Evolutionary conservation across 2,329 filamentous ascomycete species (phyloP).

Genomic region (Calonectria pseudoreteaudii): DNA sequence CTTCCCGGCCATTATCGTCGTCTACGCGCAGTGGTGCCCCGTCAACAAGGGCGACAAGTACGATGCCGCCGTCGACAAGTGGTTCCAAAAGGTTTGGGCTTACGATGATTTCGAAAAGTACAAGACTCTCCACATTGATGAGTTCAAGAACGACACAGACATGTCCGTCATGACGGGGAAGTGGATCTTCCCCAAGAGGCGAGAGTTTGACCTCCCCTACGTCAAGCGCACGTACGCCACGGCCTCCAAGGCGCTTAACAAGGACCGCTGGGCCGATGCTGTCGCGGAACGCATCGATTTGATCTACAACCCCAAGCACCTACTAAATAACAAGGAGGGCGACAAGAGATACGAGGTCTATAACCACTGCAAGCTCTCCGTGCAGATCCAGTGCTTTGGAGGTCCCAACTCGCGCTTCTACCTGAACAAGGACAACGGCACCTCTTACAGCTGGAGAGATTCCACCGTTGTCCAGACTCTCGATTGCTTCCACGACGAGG

Average conservation of each 20-base stretch:
- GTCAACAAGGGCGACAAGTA: constrained; percentile 50
- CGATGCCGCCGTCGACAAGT: constrained; percentile 47
- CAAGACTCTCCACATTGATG: constrained; percentile 39
- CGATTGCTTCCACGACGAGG: constrained; percentile 57
- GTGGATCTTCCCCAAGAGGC: constrained; percentile 59
- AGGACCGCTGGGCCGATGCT: constrained; percentile 52
- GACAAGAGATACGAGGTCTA: constrained; percentile 32
- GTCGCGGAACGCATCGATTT: constrained; percentile 31
- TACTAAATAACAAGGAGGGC: constrained; percentile 16
- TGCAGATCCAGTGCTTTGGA: constrained; percentile 59
- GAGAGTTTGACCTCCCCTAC: constrained; percentile 62
- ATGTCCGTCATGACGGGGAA: constrained; percentile 58
- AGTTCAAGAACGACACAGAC: constrained; percentile 47
- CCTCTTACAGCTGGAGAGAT: constrained; percentile 61
- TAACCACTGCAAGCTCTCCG: constrained; percentile 56
- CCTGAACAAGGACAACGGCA: constrained; percentile 57
- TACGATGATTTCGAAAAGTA: constrained; percentile 43
- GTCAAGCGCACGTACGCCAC: constrained; percentile 60
- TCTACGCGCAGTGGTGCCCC: constrained; percentile 63
- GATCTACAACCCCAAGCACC: constrained; percentile 31
- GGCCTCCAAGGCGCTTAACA: constrained; percentile 53
- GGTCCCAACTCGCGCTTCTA: constrained; percentile 56
- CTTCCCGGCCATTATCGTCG: constrained; percentile 55
- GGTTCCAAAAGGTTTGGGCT: constrained; percentile 55
- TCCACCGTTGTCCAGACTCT: constrained; percentile 52